Evolutionary conservation across 179 eudicot genomes (phyloP), one percentile per base, ranked within the genome.

Genomic region (Amaranthus tricolor): DNA sequence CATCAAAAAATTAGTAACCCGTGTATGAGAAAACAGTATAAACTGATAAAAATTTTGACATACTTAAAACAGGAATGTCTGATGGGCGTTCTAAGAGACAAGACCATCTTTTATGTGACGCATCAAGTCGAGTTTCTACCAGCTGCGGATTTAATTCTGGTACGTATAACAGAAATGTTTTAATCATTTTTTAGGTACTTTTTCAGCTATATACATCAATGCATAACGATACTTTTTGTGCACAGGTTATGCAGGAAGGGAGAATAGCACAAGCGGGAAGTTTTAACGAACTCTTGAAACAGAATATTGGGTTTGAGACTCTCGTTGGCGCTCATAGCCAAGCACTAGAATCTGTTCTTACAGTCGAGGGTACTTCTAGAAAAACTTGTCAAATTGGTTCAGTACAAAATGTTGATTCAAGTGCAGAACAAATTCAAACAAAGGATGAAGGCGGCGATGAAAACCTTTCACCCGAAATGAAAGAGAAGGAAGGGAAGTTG

Each of bases 51-150:
- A 31, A 2, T 31, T 31, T 31, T 31, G 40, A 31, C 40, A 31
- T 31, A 31, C 40, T 31, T 31, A 4, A 31, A 76, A 71, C 91
- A 95, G 99, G 95, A 95, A 45, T 94, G 98, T 80, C 79, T 94
- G 75, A 77, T 89, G 91, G 95, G 96, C 65, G 82, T 90, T 75
- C 89, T 94, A 6, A 83, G 84, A 79, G 86, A 92, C 70, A 94
- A 94, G 85, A 90, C 98, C 2, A 82, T 92, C 80, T 80, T 94
- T 13, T 94, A 90, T 68, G 96, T 94, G 14, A 92, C 98, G 0
- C 98, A 94, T 72, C 97, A 92, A 86, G 98, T 94, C 14, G 98
- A 94, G 79, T 94, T 94, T 82, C 91, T 94, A 83, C 97, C 98
- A 43, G 97, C 96, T 75, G 99, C 97, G 50, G 93, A 95, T 79